Evolutionary conservation across 2,329 filamentous ascomycete species (phyloP).

Genomic region (Orbilia ellipsospora): DNA sequence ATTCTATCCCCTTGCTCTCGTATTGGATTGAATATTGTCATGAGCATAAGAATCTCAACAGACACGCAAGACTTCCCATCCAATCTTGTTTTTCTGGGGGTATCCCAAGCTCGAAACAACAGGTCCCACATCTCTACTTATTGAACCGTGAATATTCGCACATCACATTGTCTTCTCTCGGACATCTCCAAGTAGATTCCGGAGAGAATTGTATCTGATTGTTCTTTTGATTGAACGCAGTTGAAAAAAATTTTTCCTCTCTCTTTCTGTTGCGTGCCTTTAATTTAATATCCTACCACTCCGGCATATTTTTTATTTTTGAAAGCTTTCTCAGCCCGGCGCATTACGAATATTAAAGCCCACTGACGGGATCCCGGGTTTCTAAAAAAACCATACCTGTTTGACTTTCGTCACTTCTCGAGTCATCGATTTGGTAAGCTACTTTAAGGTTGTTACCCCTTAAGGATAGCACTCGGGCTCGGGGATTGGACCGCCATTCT

Average conservation of each 20-base stretch:
- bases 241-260: constrained; percentile 6
- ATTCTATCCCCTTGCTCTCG: constrained; percentile 36
- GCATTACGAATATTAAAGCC: constrained; percentile 24
- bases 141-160: constrained; percentile 45
- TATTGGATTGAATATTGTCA: constrained; percentile 31
- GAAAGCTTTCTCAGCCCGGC: constrained; percentile 26
- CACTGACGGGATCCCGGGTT: constrained; percentile 3
- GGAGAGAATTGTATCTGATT: not conserved
- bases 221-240: constrained; percentile 3
- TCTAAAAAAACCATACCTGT: constrained; percentile 41
- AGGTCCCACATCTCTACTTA: constrained; percentile 44
- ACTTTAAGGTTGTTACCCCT: constrained; percentile 52
- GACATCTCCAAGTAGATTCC: constrained; percentile 48
- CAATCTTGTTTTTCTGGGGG: constrained; percentile 53
- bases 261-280: constrained; percentile 12
- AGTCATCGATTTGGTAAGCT: constrained; percentile 49
- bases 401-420: constrained; percentile 53
- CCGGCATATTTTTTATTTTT: constrained; percentile 12
- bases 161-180: constrained; percentile 51
- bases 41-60: constrained; percentile 50
- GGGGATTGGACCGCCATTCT: constrained; percentile 27
- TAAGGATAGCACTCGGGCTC: constrained; percentile 41
- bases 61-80: constrained; percentile 50
- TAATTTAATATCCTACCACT: constrained; percentile 2
- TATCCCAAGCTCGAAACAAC: constrained; percentile 51